Percentiles rank a stretch among this genome's conserved stretches.
phyloP scores from a whole-genome alignment of 352 stramenopile species.

The Thraustochytrium striatum region DNA sequence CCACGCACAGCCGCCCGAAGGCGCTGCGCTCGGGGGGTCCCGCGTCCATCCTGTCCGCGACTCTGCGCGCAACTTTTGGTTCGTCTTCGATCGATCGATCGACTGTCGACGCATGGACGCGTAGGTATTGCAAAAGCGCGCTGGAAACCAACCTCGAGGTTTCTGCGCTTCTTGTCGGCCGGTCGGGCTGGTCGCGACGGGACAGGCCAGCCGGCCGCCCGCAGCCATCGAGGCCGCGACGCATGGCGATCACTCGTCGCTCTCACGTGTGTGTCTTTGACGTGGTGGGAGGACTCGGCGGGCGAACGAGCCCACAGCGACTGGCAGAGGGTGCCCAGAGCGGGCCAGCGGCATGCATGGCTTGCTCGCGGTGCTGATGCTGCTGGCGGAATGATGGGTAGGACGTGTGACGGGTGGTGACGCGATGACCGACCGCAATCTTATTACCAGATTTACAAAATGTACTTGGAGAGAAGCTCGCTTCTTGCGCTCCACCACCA shows the following conservation, averaged over 20 bases:
- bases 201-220: too few species aligned
- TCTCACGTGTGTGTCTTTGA: background rate
- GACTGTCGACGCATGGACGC: background rate
- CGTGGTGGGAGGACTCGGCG: background rate
- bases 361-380: too few species aligned
- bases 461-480: constrained; percentile 40
- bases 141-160: background rate
- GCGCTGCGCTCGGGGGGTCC: background rate
- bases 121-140: background rate
- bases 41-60: too few species aligned
- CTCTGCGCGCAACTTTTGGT: too few species aligned
- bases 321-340: too few species aligned
- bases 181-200: too few species aligned
- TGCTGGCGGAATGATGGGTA: too few species aligned
- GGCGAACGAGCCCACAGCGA: too few species aligned
- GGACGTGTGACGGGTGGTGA: background rate
- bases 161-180: too few species aligned
- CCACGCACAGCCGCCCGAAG: too few species aligned
- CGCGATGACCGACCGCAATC: background rate
- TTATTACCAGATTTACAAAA: background rate
- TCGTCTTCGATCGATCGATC: background rate
- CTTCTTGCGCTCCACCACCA: constrained; percentile 47
- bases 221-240: too few species aligned
- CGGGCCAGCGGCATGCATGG: too few species aligned
- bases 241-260: background rate